Conservation (phyloP, 495 filamentous ascomycete genomes). For the Aspergillus cavernicola region DNA sequence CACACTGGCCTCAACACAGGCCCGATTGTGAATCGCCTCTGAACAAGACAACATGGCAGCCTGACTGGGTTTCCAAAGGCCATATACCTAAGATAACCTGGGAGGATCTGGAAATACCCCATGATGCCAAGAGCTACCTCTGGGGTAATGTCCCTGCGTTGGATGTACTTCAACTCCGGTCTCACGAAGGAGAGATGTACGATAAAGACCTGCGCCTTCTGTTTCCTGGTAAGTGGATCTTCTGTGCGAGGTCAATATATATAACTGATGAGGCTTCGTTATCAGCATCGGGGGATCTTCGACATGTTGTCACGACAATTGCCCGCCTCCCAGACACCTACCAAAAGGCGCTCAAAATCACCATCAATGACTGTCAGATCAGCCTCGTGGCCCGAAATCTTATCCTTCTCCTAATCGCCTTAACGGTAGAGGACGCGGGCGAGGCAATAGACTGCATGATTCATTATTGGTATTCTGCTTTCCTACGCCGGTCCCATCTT, state of each 20-base stretch:
- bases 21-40: too few relatives aligned
- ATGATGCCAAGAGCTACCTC: not conserved
- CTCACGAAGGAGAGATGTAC: constrained; percentile 40
- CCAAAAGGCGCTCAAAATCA: constrained; percentile 17
- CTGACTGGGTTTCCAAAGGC: too few relatives aligned
- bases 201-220: constrained; percentile 28
- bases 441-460: constrained; percentile 27
- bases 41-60: too few relatives aligned
- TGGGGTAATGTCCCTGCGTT: constrained; percentile 44
- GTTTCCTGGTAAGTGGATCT: constrained; percentile 33
- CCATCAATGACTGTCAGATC: constrained; percentile 43
- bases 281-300: constrained; percentile 44
- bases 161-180: constrained; percentile 37
- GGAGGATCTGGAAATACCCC: too few relatives aligned
- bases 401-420: constrained; percentile 40
- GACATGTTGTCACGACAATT: constrained; percentile 42
- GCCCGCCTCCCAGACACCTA: constrained; percentile 27
- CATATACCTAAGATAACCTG: too few relatives aligned
- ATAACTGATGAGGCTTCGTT: too few relatives aligned
- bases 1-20: too few relatives aligned
- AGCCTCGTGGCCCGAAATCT: constrained; percentile 42
- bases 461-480: constrained; percentile 38
- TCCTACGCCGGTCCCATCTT: constrained; percentile 18
- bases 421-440: constrained; percentile 15
- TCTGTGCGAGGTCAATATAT: too few relatives aligned